Percentiles rank a stretch among this genome's conserved stretches.
phyloP scores from a whole-genome alignment of 1,284 basidiomycete species.

The Leccinum pachyderme region DNA sequence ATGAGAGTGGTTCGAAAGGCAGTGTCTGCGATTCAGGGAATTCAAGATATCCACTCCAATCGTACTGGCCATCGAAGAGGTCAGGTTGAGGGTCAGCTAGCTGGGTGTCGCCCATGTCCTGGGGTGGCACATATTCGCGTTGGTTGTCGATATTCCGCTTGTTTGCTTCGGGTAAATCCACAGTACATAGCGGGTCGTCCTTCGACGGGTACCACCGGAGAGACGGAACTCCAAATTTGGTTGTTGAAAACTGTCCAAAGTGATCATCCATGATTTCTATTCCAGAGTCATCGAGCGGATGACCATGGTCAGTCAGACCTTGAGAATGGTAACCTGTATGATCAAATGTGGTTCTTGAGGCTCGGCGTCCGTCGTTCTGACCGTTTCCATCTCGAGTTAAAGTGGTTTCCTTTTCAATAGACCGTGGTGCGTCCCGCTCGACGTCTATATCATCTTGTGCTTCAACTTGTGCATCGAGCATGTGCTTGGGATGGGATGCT shows the following conservation, averaged over 20 bases:
- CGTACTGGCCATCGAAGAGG: slow-evolving; percentile 7
- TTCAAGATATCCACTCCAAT: slow-evolving; percentile 28
- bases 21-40: slow-evolving; percentile 20
- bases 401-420: slow-evolving; percentile 1
- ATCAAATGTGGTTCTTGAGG: not conserved
- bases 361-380: not conserved
- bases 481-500: slow-evolving; percentile 5
- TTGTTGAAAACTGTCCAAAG: slow-evolving; percentile 4
- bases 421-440: not conserved
- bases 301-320: not conserved
- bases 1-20: slow-evolving; percentile 29
- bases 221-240: slow-evolving; percentile 4
- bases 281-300: slow-evolving; percentile 29
- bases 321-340: not conserved
- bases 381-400: not conserved
- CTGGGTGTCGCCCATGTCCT: not conserved
- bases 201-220: not conserved
- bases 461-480: slow-evolving; percentile 1
- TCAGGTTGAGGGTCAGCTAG: not conserved
- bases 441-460: not conserved
- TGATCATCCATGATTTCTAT: slow-evolving; percentile 15
- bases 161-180: slow-evolving; percentile 7
- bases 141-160: slow-evolving; percentile 12
- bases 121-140: slow-evolving; percentile 18
- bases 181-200: not conserved